Conservation (phyloP, 176 grass and related monocot genomes). For the Carex kokanica region DNA sequence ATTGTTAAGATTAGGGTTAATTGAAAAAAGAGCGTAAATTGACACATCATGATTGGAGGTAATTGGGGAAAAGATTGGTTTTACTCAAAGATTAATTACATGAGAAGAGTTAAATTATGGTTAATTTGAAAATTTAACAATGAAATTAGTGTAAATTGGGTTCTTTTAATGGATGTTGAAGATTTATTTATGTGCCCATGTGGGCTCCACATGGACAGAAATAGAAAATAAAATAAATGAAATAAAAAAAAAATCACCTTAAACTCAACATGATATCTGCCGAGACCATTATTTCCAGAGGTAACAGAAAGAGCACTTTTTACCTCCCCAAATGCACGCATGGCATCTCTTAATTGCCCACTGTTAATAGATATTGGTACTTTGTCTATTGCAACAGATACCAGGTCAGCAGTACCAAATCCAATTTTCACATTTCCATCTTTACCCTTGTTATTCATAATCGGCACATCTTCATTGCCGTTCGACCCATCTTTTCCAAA, state of each 20-base stretch:
- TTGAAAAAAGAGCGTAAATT: not conserved
- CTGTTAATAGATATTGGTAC: not conserved
- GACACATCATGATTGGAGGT: not conserved
- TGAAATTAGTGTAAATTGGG: too few species aligned
- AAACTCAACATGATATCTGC: conserved; percentile 9
- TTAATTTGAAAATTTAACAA: not conserved
- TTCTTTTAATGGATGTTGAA: not conserved
- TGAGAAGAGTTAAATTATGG: not conserved
- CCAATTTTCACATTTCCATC: not conserved
- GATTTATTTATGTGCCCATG: not conserved
- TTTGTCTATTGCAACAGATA: not conserved
- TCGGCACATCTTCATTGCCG: not conserved
- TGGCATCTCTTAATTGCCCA: not conserved
- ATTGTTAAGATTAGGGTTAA: not conserved
- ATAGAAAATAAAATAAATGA: not conserved
- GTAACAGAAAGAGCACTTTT: not conserved
- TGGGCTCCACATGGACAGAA: not conserved
- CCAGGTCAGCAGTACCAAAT: not conserved
- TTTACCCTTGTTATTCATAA: not conserved
- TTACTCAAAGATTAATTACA: not conserved
- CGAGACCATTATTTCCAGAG: not conserved
- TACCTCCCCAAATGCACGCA: conserved; percentile 7
- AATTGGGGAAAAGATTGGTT: not conserved
- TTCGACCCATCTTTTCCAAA: not conserved
- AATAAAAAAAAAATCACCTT: not conserved